A percentile compares a stretch with the other conserved stretches of the same genome.
These are phyloP conservation scores for Boechera retrofracta DNA, from an alignment of 345 rosid species.

Conservation along the genomic window DNA sequence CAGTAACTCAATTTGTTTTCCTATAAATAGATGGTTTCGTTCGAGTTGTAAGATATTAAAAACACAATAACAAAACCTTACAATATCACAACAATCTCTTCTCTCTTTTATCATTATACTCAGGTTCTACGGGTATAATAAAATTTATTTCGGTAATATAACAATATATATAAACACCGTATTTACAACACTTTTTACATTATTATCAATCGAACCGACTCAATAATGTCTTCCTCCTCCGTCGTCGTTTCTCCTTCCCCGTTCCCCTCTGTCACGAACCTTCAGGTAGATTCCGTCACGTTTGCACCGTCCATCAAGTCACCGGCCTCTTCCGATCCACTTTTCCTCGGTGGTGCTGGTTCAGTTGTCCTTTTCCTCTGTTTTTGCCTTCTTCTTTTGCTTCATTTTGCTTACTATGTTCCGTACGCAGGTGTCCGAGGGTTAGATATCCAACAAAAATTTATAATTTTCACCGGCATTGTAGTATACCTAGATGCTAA, in stretches of 20 bases:
- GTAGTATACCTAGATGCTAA: constrained; percentile 73
- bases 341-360: constrained; percentile 94
- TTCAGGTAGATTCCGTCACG: constrained; percentile 55
- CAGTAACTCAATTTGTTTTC: too few species aligned
- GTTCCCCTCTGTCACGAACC: constrained; percentile 44
- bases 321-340: constrained; percentile 61
- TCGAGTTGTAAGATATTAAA: too few species aligned
- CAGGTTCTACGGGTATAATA: too few species aligned
- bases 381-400: background rate
- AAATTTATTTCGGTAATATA: too few species aligned
- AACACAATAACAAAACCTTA: too few species aligned
- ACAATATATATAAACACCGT: too few species aligned
- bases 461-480: constrained; percentile 75
- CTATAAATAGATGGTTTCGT: too few species aligned
- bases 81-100: too few species aligned
- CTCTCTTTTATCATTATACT: too few species aligned
- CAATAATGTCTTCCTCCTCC: constrained; percentile 35
- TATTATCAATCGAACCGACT: constrained; percentile 5
- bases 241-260: constrained; percentile 17
- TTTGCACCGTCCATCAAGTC: constrained; percentile 71
- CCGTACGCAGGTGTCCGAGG: constrained; percentile 69
- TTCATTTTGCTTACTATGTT: background rate
- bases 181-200: too few species aligned
- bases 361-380: background rate
- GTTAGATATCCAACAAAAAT: constrained; percentile 69